Conservation (phyloP, 208 protist genomes). For the Borovskyia barvae region DNA sequence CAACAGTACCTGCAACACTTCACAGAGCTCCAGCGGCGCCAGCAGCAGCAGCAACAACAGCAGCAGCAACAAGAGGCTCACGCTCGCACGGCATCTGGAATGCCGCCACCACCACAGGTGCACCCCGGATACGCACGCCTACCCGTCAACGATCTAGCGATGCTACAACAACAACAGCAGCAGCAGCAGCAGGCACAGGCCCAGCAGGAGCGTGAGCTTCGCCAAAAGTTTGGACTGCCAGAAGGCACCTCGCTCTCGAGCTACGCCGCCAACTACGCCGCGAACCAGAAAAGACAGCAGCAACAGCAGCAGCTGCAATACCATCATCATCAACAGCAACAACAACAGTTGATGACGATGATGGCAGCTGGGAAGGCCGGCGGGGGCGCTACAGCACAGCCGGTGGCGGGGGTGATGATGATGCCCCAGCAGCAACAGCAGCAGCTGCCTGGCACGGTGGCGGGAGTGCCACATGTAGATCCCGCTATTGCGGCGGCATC, state of each 20-base stretch:
- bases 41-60: constrained; percentile 12
- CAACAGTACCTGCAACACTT: constrained; percentile 17
- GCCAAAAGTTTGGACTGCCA: constrained; percentile 4
- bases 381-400: not conserved
- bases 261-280: constrained; percentile 4
- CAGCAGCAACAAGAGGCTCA: constrained; percentile 21
- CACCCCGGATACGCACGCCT: constrained; percentile 2
- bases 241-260: constrained; percentile 2
- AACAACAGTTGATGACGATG: constrained; percentile 16
- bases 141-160: not conserved
- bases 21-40: constrained; percentile 14
- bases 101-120: not conserved
- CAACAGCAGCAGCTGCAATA: constrained; percentile 15
- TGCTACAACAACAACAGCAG: constrained; percentile 11
- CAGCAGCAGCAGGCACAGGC: constrained; percentile 11
- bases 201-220: constrained; percentile 11
- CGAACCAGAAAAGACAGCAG: constrained; percentile 15
- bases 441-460: too few relatives aligned
- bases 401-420: constrained; percentile 1
- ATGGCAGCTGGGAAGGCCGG: constrained; percentile 8
- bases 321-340: constrained; percentile 13
- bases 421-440: too few relatives aligned
- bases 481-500: constrained; percentile 22
- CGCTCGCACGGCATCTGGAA: too few relatives aligned
- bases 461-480: constrained; percentile 18